Evolutionary conservation across 306 rosid genomes (phyloP).

Genomic region (Sophora flavescens): DNA sequence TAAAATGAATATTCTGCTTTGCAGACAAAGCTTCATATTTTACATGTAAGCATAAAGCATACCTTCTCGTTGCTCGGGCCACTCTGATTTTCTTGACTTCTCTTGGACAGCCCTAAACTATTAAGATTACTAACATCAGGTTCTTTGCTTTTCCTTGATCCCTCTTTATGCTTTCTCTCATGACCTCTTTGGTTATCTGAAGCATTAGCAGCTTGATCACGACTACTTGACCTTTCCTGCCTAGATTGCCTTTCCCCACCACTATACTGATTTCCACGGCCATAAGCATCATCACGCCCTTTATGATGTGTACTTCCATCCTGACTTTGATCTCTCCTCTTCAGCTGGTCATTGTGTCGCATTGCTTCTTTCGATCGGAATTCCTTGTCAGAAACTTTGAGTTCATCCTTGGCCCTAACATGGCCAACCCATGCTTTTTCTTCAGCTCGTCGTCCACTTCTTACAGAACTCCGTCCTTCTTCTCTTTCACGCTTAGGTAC

Average conservation of each 20-base stretch:
- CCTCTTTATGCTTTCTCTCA: constrained; percentile 81
- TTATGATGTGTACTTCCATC: constrained; percentile 73
- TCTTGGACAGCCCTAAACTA: constrained; percentile 64
- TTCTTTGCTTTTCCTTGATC: constrained; percentile 78
- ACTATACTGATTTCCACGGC: constrained; percentile 69
- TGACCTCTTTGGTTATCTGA: constrained; percentile 71
- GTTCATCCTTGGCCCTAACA: constrained; percentile 75
- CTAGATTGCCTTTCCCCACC: constrained; percentile 81
- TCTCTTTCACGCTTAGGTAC: constrained; percentile 83
- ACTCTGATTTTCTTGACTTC: constrained; percentile 76
- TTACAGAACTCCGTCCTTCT: constrained; percentile 73
- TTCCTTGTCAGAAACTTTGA: constrained; percentile 78
- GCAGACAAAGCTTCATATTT: constrained; percentile 42
- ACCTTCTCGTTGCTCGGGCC: constrained; percentile 81
- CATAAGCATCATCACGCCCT: constrained; percentile 75
- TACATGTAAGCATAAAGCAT: constrained; percentile 57
- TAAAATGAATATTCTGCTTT: constrained; percentile 28
- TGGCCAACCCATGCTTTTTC: constrained; percentile 86
- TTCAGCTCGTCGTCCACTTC: constrained; percentile 80
- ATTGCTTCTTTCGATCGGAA: constrained; percentile 68
- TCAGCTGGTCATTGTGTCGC: constrained; percentile 75
- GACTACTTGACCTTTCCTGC: constrained; percentile 81
- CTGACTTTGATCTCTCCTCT: constrained; percentile 80
- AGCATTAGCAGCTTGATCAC: constrained; percentile 72
- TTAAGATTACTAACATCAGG: constrained; percentile 62